Base-by-base conservation (phyloP, 352 stramenopile genomes). In the Vaucheria bursata region DNA sequence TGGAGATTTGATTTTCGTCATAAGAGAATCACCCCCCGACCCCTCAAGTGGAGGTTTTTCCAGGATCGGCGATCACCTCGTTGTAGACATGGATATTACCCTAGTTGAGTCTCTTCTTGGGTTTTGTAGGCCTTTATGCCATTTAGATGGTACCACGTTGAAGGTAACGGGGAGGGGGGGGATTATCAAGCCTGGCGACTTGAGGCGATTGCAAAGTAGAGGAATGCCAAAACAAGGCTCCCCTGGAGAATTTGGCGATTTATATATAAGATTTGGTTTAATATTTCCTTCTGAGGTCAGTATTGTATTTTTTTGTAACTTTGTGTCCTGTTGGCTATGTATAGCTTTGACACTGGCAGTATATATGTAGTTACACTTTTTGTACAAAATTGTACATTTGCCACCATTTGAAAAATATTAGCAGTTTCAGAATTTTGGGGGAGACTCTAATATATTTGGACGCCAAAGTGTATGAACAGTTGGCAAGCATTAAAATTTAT, bases 81-180 rank as follows among this genome's bases (percentile, higher is more conserved):
- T 53, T 6, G 52, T 71, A 8, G 76, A 81, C 50, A 40, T 81
- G 85, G 92, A 92, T 85, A 90, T 95, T 71, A 91, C 87, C 72
- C 82, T 95, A 53, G 87, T 92, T 7, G 91, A 95, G 77, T 89
- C 90, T 45, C 85, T 95, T 0, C 92, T 88, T 65, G 82, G 82
- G 66, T 94, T 94, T 49, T 88, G 92, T 75, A 91, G 90, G 82
- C 88, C 91, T 8, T 87, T 95, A 39, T 87, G 91, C 76, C 89
- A 94, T 80, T 79, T 95, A 76, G 90, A 95, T 68, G 90, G 90
- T 36, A 87, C 89, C 67, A 85, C 92, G 78, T 81, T 95, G 18
- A 71, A 69, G 34, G 25, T 69, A 1, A n/a, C 31, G 1, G 29
- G 0, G 33, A n/a, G 31, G n/a, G 0, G 1, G 38, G 1, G 3